Conservation (phyloP, 2,329 filamentous ascomycete genomes). For the Rosellinia necatrix region DNA sequence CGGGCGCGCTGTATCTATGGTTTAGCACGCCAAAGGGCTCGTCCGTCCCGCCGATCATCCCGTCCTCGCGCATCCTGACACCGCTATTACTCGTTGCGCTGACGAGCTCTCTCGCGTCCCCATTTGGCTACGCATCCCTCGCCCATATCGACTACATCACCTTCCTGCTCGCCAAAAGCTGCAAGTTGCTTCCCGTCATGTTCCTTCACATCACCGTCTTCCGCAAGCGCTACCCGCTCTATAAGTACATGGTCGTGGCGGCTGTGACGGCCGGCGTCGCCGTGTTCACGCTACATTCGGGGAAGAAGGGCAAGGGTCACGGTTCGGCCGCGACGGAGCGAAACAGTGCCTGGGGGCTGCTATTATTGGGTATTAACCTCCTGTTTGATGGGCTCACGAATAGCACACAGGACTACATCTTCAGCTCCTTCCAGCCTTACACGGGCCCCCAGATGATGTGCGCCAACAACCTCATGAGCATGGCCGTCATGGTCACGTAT, state of each 20-base stretch:
- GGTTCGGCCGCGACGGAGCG: constrained; percentile 55
- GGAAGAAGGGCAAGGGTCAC: constrained; percentile 56
- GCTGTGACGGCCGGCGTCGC: constrained; percentile 92
- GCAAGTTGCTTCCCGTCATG: constrained; percentile 99
- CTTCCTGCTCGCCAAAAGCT: constrained; percentile 95
- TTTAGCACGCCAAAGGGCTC: constrained; percentile 61
- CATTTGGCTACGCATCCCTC: constrained; percentile 91
- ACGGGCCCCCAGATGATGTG: constrained; percentile 99
- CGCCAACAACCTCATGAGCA: constrained; percentile 89
- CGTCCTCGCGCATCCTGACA: constrained; percentile 71
- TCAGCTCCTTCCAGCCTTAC: constrained; percentile 77
- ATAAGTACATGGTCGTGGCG: constrained; percentile 94
- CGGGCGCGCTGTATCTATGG: constrained; percentile 80
- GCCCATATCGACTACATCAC: constrained; percentile 97
- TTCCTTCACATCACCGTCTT: constrained; percentile 92
- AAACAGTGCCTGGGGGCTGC: constrained; percentile 76
- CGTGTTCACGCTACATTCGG: constrained; percentile 88
- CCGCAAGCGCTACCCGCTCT: constrained; percentile 84
- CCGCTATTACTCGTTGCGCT: constrained; percentile 85
- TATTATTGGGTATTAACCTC: constrained; percentile 85
- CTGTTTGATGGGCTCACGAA: constrained; percentile 97
- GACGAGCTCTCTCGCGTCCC: constrained; percentile 86
- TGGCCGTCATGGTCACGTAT: constrained; percentile 75
- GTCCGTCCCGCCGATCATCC: constrained; percentile 71
- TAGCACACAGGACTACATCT: constrained; percentile 95